Conservation (phyloP, 768 basidiomycete species). For the Boletus subparvulus region DNA sequence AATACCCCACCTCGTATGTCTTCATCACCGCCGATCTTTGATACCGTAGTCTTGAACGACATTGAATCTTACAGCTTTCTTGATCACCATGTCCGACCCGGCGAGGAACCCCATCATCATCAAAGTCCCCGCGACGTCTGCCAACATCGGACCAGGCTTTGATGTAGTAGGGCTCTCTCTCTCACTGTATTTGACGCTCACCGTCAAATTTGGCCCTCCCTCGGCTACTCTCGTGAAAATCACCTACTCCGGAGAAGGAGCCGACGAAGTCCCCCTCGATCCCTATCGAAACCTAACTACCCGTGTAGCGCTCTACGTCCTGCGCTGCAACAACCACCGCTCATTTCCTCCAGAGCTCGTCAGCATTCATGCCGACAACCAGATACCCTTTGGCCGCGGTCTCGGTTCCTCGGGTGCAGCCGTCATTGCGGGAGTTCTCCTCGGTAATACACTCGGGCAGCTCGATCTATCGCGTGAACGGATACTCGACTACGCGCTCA, state of each 20-base stretch:
- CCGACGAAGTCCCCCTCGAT: slow-evolving; percentile 86
- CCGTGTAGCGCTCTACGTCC: slow-evolving; percentile 94
- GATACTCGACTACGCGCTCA: slow-evolving; percentile 92
- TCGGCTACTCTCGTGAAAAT: slow-evolving; percentile 58
- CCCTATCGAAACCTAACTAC: slow-evolving; percentile 97
- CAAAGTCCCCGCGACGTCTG: slow-evolving; percentile 93
- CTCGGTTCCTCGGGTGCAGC: slow-evolving; percentile 97
- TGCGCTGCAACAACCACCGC: slow-evolving; percentile 80
- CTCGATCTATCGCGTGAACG: slow-evolving; percentile 68
- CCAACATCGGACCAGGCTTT: slow-evolving; percentile 98
- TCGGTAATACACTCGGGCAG: slow-evolving; percentile 80
- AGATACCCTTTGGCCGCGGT: slow-evolving; percentile 97
- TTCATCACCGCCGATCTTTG: not conserved
- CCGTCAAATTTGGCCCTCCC: slow-evolving; percentile 46
- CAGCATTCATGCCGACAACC: slow-evolving; percentile 76
- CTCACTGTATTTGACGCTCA: slow-evolving; percentile 78
- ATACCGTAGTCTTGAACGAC: not conserved
- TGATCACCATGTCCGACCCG: slow-evolving; percentile 26
- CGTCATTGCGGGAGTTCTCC: slow-evolving; percentile 94
- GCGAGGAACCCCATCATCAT: slow-evolving; percentile 54
- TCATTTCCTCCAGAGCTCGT: slow-evolving; percentile 73
- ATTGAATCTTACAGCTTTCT: slow-evolving; percentile 1
- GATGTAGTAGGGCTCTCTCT: slow-evolving; percentile 99
- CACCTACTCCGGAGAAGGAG: slow-evolving; percentile 85
- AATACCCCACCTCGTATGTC: slow-evolving; percentile 6